Evolutionary conservation across 495 filamentous ascomycete genomes (phyloP), one percentile per base, ranked within the genome.

Genomic region (Aspergillus panamensis): DNA sequence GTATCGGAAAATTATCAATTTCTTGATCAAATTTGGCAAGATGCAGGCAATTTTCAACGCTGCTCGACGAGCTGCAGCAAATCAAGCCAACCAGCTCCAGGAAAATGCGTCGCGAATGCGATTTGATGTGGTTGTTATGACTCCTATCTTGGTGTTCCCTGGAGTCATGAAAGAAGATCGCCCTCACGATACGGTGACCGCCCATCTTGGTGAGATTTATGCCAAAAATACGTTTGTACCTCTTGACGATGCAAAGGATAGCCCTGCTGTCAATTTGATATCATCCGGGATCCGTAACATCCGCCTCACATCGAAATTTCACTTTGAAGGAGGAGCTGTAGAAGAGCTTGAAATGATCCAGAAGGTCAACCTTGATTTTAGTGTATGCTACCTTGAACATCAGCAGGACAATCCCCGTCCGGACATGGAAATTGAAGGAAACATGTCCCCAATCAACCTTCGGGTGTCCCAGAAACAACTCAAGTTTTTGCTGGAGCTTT

Each of bases 21-120:
- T 97, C 72, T 78, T 92, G 30, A 90, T 98, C 64, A 98, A 98
- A 63, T 98, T 98, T 66, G 94, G 94, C 56, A 96, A 96, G 73
- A 98, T 98, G 94, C 94, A 97, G 72, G 92, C 94, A 20, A 92
- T 98, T 48, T 97, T 96, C 80, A 97, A 98, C 69, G 93, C 94
- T 17, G 94, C 94, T 19, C 84, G 95, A 21, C 90, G 92, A 71
- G 94, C 94, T 51, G 94, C 94, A n/a, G 89, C 92, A 21, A 92
- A 89, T 58, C 92, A 96, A 69, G 94, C 94, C 7, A 95, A 82
- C 49, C 90, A 97, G 69, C 80, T 98, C 10, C 93, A 97, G 65
- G 86, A 97, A 62, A 91, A 85, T 67, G 89, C 88, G 4, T 88
- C 85, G 62, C 89, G 89, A 55, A 89, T 97, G 76, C 89, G 94